Percentiles rank a stretch among this genome's conserved stretches.
These are phyloP conservation scores for Alternaria postmessia DNA, from an alignment of 2,329 filamentous ascomycete genomes.

Conservation along the genomic window DNA sequence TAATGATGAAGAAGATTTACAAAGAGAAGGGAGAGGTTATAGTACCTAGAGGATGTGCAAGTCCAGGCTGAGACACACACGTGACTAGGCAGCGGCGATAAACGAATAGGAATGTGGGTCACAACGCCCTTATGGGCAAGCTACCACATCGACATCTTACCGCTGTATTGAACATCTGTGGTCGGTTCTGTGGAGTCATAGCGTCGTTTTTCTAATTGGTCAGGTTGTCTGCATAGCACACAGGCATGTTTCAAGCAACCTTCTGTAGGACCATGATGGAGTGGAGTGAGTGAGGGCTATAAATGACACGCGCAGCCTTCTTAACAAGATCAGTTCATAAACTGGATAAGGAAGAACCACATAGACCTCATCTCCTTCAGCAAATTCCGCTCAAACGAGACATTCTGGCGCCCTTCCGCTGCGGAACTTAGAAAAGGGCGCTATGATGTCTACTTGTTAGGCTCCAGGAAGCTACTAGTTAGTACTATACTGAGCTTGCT, in stretches of 20 bases:
- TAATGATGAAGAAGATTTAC: background rate
- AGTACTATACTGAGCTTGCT: background rate
- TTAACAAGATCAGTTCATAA: too few relatives aligned
- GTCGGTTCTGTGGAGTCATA: background rate
- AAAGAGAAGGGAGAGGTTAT: background rate
- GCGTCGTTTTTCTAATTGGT: too few relatives aligned
- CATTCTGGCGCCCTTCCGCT: background rate
- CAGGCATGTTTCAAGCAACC: too few relatives aligned
- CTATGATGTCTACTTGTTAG: background rate
- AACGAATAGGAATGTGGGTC: background rate
- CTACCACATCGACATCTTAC: background rate
- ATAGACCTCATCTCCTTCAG: background rate
- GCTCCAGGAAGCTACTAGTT: background rate
- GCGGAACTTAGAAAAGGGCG: background rate
- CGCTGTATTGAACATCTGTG: background rate
- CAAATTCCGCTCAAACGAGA: background rate
- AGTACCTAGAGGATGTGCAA: background rate
- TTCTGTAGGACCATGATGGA: too few relatives aligned
- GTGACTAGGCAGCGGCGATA: conserved; percentile 2
- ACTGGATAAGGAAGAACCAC: background rate
- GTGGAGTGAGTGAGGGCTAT: too few relatives aligned
- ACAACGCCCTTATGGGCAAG: background rate
- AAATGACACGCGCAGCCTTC: too few relatives aligned
- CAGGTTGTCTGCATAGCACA: too few relatives aligned
- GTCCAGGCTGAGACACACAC: background rate